Conservation (phyloP, 208 protist species). For the Jaenimonas drosophilae region DNA sequence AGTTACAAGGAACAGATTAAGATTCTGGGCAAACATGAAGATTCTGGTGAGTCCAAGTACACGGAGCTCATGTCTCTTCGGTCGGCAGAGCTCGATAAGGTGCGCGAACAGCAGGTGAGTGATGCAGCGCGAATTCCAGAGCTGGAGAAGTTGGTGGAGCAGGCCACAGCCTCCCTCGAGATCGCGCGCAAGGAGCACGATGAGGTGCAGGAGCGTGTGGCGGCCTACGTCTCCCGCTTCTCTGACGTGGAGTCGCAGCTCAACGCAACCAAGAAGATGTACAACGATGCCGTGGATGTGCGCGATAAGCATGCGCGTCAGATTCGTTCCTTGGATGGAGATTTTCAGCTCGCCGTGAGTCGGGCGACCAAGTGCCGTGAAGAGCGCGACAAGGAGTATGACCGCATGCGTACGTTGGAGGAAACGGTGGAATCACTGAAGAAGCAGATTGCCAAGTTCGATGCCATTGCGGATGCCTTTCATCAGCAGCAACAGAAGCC, state of each 20-base stretch:
- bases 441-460: conserved; percentile 32
- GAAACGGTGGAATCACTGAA: conserved; percentile 29
- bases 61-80: conserved; percentile 31
- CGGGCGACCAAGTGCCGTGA: conserved; percentile 24
- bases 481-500: conserved; percentile 2
- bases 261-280: conserved; percentile 30
- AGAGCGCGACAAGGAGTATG: conserved; percentile 41
- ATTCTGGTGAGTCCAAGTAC: conserved; percentile 32
- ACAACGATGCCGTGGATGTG: conserved; percentile 38
- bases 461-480: conserved; percentile 22
- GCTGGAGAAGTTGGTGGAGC: conserved; percentile 23
- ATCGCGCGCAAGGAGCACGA: conserved; percentile 14
- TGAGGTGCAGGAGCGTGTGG: conserved; percentile 27
- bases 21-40: conserved; percentile 37
- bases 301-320: conserved; percentile 30
- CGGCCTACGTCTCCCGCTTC: conserved; percentile 32
- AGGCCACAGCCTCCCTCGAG: conserved; percentile 17
- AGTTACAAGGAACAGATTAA: conserved; percentile 46
- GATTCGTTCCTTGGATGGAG: conserved; percentile 36
- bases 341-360: conserved; percentile 19
- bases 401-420: conserved; percentile 25
- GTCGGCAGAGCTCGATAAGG: conserved; percentile 27
- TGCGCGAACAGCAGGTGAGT: conserved; percentile 25
- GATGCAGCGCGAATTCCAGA: conserved; percentile 21
- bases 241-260: conserved; percentile 37